phyloP scores from a whole-genome alignment of 495 filamentous ascomycete genomes.

The Aspergillus coremiiformis region DNA sequence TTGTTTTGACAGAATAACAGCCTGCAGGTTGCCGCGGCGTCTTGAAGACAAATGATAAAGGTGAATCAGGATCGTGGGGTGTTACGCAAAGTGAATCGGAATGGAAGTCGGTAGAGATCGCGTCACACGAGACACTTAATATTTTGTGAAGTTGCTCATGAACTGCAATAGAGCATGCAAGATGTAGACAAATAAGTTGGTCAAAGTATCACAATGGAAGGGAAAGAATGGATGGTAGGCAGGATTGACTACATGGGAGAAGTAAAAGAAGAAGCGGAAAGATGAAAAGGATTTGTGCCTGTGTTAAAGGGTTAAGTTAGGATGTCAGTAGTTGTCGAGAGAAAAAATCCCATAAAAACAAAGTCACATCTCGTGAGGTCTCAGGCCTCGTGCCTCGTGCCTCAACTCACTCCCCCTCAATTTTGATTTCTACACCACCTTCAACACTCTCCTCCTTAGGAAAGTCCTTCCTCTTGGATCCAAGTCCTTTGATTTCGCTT shows the following conservation, averaged over 20 bases:
- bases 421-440: conserved; percentile 30
- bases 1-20: neutral
- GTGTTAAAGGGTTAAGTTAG: neutral
- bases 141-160: neutral
- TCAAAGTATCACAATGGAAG: neutral
- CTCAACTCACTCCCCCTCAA: conserved; percentile 16
- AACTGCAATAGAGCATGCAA: neutral
- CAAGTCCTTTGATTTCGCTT: conserved; percentile 45
- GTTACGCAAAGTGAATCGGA: too few species aligned
- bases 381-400: conserved; percentile 1
- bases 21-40: neutral
- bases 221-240: neutral
- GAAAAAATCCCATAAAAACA: too few species aligned
- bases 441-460: conserved; percentile 33
- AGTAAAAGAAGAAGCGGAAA: neutral
- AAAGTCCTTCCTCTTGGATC: conserved; percentile 22
- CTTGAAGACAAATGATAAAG: neutral
- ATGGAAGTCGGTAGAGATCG: neutral
- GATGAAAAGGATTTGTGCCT: neutral
- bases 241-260: neutral
- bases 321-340: neutral
- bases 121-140: neutral
- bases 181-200: neutral
- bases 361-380: neutral
- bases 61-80: neutral